Conservation (phyloP, 192 early-diverging fungal genomes). For the Umbelopsis vinacea region DNA sequence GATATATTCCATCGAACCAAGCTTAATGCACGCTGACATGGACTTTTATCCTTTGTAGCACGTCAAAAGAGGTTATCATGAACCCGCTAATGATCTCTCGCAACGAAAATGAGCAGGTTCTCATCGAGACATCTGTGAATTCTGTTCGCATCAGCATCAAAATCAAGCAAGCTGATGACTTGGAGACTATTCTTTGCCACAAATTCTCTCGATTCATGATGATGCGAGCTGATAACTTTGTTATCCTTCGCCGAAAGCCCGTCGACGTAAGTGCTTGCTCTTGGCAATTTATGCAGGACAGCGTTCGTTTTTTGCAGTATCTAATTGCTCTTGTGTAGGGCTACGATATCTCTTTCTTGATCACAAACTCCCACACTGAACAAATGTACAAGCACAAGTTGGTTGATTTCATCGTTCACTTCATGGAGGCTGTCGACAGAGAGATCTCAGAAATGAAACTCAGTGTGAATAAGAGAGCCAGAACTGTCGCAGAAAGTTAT, state of each 20-base stretch:
- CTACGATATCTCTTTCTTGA: constrained; percentile 95
- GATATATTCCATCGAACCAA: neutral
- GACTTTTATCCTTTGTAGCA: constrained; percentile 38
- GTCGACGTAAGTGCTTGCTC: constrained; percentile 63
- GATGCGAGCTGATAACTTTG: constrained; percentile 95
- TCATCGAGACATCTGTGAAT: constrained; percentile 93
- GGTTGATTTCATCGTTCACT: constrained; percentile 98
- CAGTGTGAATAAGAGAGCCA: constrained; percentile 88
- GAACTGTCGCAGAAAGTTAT: constrained; percentile 52
- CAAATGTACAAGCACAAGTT: constrained; percentile 99
- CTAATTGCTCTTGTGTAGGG: constrained; percentile 57
- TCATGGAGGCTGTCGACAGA: constrained; percentile 99
- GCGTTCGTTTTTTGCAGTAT: neutral
- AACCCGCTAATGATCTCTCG: constrained; percentile 86
- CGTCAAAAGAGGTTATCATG: constrained; percentile 82
- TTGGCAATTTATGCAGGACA: constrained; percentile 15
- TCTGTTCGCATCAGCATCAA: constrained; percentile 92
- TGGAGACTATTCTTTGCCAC: constrained; percentile 92
- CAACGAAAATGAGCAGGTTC: constrained; percentile 92
- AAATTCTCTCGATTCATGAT: constrained; percentile 98
- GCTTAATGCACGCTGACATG: neutral
- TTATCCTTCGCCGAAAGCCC: constrained; percentile 89
- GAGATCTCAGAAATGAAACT: constrained; percentile 99
- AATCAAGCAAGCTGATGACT: constrained; percentile 98
- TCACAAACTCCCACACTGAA: constrained; percentile 98